Percentiles rank a stretch among this genome's conserved stretches.
Conservation (phyloP, 352 stramenopile species). For the Globisporangium iwayamae region DNA sequence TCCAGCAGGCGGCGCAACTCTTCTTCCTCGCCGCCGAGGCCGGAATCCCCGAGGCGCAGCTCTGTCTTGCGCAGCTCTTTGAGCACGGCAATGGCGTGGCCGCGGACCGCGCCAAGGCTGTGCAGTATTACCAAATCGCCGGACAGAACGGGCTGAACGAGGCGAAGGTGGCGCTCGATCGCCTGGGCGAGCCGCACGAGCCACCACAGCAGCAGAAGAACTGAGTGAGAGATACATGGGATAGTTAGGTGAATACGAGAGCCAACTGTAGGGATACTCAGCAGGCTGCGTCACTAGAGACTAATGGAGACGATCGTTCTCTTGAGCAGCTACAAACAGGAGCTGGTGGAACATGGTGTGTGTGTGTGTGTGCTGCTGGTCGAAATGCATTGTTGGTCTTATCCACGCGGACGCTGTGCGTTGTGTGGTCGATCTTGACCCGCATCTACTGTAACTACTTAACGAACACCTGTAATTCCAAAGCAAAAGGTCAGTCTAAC, state of each 20-base stretch:
- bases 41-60: conserved; percentile 57
- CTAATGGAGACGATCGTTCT: background rate
- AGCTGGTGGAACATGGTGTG: background rate
- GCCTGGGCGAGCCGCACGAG: conserved; percentile 42
- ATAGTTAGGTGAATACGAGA: background rate
- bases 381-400: conserved; percentile 3
- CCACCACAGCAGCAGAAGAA: conserved; percentile 16
- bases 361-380: background rate
- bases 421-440: background rate
- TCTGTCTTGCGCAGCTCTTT: conserved; percentile 77
- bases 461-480: conserved; percentile 8
- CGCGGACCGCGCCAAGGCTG: conserved; percentile 49
- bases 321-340: background rate
- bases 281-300: background rate
- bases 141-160: conserved; percentile 51
- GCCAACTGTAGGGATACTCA: background rate
- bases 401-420: background rate
- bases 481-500: background rate
- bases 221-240: background rate
- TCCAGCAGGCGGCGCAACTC: conserved; percentile 48
- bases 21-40: conserved; percentile 75
- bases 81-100: conserved; percentile 53
- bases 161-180: conserved; percentile 46
- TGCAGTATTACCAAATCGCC: conserved; percentile 75
- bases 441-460: conserved; percentile 13